These are phyloP conservation scores for Nakaseomyces bracarensis DNA, from an alignment of 1,139 yeast species.

Conservation along the genomic window DNA sequence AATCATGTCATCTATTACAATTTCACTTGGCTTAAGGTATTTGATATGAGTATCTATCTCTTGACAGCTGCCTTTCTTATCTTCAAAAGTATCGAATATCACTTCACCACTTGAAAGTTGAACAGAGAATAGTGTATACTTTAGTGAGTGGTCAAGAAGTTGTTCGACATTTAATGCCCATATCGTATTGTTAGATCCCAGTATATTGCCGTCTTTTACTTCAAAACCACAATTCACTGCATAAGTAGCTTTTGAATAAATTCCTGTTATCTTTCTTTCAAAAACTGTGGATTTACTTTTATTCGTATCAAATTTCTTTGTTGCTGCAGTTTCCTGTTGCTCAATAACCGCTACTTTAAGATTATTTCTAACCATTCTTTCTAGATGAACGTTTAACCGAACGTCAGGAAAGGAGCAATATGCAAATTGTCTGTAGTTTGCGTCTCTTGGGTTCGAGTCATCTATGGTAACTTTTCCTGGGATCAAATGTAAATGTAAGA, in stretches of 20 bases:
- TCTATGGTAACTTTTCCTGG: conserved; percentile 54
- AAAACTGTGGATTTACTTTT: conserved; percentile 44
- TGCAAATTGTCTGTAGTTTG: conserved; percentile 52
- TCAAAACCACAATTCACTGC: conserved; percentile 33
- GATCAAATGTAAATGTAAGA: conserved; percentile 62
- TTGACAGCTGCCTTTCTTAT: conserved; percentile 44
- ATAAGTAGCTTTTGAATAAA: conserved; percentile 80
- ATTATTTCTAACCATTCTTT: conserved; percentile 54
- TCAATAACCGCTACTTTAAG: conserved; percentile 79
- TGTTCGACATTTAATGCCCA: conserved; percentile 22
- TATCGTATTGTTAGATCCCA: conserved; percentile 26
- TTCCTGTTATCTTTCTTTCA: conserved; percentile 57
- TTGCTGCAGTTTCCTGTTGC: conserved; percentile 74
- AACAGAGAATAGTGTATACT: conserved; percentile 41
- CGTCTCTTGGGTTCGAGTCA: conserved; percentile 38
- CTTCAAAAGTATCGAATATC: conserved; percentile 54
- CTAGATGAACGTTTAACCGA: conserved; percentile 64
- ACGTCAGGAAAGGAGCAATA: conserved; percentile 80
- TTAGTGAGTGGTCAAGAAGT: conserved; percentile 17
- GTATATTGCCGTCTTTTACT: conserved; percentile 37
- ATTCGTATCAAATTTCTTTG: conserved; percentile 40
- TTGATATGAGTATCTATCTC: conserved; percentile 66
- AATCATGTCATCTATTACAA: conserved; percentile 37
- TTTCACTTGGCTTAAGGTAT: conserved; percentile 71
- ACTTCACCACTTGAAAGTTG: conserved; percentile 76